Base-by-base conservation (phyloP, 2,329 filamentous ascomycete genomes). In the Teratosphaeriaceae sp. region DNA sequence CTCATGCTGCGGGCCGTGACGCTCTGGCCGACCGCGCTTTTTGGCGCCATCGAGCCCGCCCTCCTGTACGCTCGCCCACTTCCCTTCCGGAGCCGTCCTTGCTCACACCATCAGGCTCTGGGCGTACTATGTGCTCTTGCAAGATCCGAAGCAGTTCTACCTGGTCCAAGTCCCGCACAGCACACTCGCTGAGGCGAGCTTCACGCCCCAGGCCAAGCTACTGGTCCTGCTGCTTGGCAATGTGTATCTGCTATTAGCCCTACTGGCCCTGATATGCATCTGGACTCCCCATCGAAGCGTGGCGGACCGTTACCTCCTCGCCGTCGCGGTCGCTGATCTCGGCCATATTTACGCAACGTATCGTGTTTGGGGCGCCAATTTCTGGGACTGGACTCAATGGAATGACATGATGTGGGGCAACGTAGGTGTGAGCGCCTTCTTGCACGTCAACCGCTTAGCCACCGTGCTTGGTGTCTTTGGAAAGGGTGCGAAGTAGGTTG, bases 361-460 rank as follows among this genome's bases (percentile, higher is more conserved):
- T 18, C 13, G 23, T 4, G 24, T 39, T 15, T 39, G 37, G 37
- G 37, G 37, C 8, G 15, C 15, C 4, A 16, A 12, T 3, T 39
- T 39, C 37, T 39, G 37, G 37, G 24, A 39, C 15, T 9, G 27
- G 22, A 29, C 19, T 13, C 23, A 16, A 18, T 39, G 37, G 37
- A 39, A 39, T 24, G 37, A 39, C 37, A 39, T 39, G 37, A 39
- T 39, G 37, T 39, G 24, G 23, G 37, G 37, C 15, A 39, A 39
- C 29, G 37, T 39, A n/a, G 37, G 37, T 15, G 37, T 39, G 6
- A 39, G 37, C 37, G 37, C 37, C 12, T 39, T 39, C 37, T 19
- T 39, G 23, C 37, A 39, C 29, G 23, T 39, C 37, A 39, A 39
- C 20, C 37, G 37, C 5, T 39, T 27, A 24, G 37, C 37, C 18